Percentiles rank a stretch among this genome's conserved stretches.
phyloP scores from a whole-genome alignment of 176 grass and related monocot species.

The Musa schizocarpa region DNA sequence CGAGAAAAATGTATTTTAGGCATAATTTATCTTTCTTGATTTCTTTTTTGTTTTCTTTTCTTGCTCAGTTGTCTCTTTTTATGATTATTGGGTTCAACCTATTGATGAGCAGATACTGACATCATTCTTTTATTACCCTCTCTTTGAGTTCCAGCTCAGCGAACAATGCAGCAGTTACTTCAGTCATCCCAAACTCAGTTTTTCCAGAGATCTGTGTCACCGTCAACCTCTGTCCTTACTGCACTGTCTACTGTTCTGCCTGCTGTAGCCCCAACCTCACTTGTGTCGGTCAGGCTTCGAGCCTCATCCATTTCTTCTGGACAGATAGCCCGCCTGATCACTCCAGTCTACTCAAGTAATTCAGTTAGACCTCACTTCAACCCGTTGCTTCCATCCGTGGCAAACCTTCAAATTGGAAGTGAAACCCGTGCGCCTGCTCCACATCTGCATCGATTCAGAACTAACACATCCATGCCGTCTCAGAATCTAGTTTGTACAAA shows the following conservation, averaged over 20 bases:
- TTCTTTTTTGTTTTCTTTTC: too few relatives aligned
- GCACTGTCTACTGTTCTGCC: background rate
- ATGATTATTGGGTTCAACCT: too few relatives aligned
- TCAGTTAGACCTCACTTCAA: slow-evolving; percentile 22
- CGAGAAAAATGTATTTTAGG: too few relatives aligned
- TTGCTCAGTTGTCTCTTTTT: too few relatives aligned
- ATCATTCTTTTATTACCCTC: background rate
- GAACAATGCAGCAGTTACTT: slow-evolving; percentile 24
- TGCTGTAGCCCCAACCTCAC: background rate
- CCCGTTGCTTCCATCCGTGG: slow-evolving; percentile 19
- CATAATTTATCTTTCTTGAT: too few relatives aligned
- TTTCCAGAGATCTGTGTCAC: slow-evolving; percentile 2
- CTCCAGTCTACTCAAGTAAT: slow-evolving; percentile 19
- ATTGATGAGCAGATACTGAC: background rate
- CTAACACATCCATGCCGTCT: background rate
- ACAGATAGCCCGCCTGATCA: slow-evolving; percentile 4
- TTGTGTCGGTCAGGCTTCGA: slow-evolving; percentile 1
- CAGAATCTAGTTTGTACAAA: too few relatives aligned
- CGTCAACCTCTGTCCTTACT: slow-evolving; percentile 5
- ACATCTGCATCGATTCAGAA: slow-evolving; percentile 47
- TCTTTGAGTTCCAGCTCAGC: slow-evolving; percentile 14
- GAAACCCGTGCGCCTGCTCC: slow-evolving; percentile 57
- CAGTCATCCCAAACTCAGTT: slow-evolving; percentile 34
- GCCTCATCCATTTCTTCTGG: slow-evolving; percentile 15
- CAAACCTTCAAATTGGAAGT: slow-evolving; percentile 29